phyloP scores from a whole-genome alignment of 208 protist genomes.

The Acanthamoeba divionensis region DNA sequence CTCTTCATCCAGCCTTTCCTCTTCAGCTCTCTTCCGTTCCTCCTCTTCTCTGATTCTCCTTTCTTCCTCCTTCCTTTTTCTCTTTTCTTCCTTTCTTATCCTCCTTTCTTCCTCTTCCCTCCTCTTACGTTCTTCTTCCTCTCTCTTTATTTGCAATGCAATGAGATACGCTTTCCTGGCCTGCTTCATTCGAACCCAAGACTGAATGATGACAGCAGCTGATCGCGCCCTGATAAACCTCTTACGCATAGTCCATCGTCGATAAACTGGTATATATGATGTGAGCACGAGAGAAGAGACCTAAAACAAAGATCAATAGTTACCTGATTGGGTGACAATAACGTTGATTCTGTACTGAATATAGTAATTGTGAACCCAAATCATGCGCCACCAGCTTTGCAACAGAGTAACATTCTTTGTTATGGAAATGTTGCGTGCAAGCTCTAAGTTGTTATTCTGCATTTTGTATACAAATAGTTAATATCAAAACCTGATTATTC shows the following conservation, averaged over 20 bases:
- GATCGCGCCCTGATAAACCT: neutral
- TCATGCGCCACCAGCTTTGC: conserved; percentile 27
- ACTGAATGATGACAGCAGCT: neutral
- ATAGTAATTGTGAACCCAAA: neutral
- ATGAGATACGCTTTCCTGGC: conserved; percentile 16
- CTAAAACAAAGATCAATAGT: neutral
- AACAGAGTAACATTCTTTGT: neutral
- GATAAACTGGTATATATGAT: neutral
- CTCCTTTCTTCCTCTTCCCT: conserved; percentile 13
- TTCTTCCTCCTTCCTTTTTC: neutral
- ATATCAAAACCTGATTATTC: neutral
- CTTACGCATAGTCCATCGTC: neutral
- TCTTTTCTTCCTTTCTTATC: neutral
- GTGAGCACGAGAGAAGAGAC: no score
- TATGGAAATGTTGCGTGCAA: neutral
- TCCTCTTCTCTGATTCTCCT: no score
- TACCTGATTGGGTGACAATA: neutral
- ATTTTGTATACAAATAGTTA: neutral
- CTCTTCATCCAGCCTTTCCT: conserved; percentile 16
- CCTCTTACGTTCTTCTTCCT: conserved; percentile 12
- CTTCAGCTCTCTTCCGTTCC: neutral
- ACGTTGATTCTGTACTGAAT: neutral
- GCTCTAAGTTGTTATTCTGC: conserved; percentile 16
- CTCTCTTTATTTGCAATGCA: conserved; percentile 11
- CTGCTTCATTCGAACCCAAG: neutral